A percentile compares a stretch with the other conserved stretches of the same genome.
These are phyloP conservation scores for Gossypium gossypioides DNA, from an alignment of 441 rosid genomes.

Conservation along the genomic window DNA sequence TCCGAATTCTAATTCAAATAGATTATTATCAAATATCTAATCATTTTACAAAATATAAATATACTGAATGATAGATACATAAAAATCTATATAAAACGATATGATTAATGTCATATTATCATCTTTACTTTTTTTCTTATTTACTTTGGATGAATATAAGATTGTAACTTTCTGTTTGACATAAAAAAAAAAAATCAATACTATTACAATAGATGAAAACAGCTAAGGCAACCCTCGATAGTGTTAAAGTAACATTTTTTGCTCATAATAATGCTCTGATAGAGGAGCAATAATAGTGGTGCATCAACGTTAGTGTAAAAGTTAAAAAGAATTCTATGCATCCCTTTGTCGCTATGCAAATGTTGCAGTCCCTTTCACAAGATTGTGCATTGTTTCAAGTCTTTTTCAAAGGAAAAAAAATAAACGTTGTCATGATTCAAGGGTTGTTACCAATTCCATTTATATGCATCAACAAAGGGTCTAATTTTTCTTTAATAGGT, in stretches of 20 bases:
- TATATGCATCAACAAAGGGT: too few relatives aligned
- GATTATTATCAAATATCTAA: too few relatives aligned
- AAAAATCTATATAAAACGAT: too few relatives aligned
- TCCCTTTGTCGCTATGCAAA: neutral
- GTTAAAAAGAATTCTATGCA: neutral
- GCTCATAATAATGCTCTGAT: neutral
- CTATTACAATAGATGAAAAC: slow-evolving; percentile 10
- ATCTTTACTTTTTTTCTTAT: too few relatives aligned
- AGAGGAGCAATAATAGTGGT: neutral
- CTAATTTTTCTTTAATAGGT: neutral
- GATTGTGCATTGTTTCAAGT: slow-evolving; percentile 5
- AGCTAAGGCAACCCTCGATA: slow-evolving; percentile 6
- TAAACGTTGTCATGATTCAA: neutral
- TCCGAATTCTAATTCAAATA: too few relatives aligned
- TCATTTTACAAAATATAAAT: too few relatives aligned
- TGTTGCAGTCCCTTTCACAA: neutral
- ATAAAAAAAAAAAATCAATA: neutral
- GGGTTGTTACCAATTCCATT: neutral
- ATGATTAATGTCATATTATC: too few relatives aligned
- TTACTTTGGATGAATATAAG: neutral
- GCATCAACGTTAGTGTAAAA: slow-evolving; percentile 8
- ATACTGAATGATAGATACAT: too few relatives aligned
- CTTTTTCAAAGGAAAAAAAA: neutral
- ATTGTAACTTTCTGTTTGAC: neutral
- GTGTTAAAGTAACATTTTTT: neutral